Percentiles rank a stretch among this genome's conserved stretches.
Conservation (phyloP, 1,284 basidiomycete genomes). For the Leccinum griseonigrum region DNA sequence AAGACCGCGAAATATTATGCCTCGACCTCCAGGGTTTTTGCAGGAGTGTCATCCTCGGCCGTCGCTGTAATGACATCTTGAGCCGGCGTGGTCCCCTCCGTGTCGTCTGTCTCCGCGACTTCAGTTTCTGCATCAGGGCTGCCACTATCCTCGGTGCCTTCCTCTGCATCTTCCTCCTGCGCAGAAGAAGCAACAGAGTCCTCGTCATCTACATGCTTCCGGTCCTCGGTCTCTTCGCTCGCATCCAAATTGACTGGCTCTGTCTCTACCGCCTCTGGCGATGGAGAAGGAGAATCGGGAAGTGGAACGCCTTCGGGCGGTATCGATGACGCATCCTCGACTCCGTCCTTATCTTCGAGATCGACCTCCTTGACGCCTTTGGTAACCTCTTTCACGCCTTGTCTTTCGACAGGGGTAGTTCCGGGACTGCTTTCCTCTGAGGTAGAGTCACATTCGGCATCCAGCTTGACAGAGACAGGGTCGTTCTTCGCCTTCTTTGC, state of each 20-base stretch:
- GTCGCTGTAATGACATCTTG: constrained; percentile 5
- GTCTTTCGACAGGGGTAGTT: constrained; percentile 34
- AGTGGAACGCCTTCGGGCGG: constrained; percentile 51
- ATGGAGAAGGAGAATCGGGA: constrained; percentile 41
- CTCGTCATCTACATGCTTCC: constrained; percentile 11
- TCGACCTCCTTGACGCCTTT: constrained; percentile 68
- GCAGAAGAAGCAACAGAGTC: constrained; percentile 27
- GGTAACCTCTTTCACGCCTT: constrained; percentile 65
- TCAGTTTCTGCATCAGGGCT: constrained; percentile 1
- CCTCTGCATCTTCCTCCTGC: constrained; percentile 14
- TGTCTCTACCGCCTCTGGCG: constrained; percentile 14
- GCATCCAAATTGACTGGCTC: constrained; percentile 17
- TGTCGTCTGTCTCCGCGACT: background rate
- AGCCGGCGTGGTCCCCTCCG: constrained; percentile 1
- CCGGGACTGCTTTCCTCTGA: constrained; percentile 21
- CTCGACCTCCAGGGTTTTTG: constrained; percentile 16
- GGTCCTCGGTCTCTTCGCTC: constrained; percentile 34
- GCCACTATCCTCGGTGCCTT: background rate
- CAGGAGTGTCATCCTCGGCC: constrained; percentile 10
- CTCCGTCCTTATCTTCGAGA: constrained; percentile 43
- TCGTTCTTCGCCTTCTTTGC: constrained; percentile 48
- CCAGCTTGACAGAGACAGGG: constrained; percentile 17
- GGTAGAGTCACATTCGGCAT: constrained; percentile 14
- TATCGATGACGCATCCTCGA: constrained; percentile 16
- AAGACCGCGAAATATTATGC: constrained; percentile 13